Evolutionary conservation across 805 yeast species (phyloP).

Genomic region (Clavispora santaluciae): DNA sequence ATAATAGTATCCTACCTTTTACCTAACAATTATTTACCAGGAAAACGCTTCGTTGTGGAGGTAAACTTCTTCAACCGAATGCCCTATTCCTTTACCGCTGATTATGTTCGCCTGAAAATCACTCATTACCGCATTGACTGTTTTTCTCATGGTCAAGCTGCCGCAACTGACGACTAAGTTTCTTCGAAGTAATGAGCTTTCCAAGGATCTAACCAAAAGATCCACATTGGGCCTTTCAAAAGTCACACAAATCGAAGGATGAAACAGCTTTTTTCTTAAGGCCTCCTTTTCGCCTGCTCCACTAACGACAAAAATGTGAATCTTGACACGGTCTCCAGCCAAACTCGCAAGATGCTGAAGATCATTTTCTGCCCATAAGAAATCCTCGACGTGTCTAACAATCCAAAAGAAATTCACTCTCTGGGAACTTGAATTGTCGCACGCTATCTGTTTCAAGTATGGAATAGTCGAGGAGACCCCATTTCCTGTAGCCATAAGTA

Average conservation of each 20-base stretch:
- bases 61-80: slow-evolving; percentile 5
- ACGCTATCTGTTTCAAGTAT: slow-evolving; percentile 27
- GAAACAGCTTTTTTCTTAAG: background rate
- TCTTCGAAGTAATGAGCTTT: background rate
- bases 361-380: slow-evolving; percentile 40
- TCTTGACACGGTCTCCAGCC: background rate
- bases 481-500: slow-evolving; percentile 44
- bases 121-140: slow-evolving; percentile 1
- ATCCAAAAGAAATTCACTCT: slow-evolving; percentile 42
- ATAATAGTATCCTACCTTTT: background rate
- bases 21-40: slow-evolving; percentile 1
- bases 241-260: background rate
- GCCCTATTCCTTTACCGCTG: background rate
- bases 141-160: slow-evolving; percentile 1
- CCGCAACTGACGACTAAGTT: slow-evolving; percentile 5
- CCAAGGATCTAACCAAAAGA: background rate
- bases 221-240: background rate
- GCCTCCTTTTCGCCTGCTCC: background rate
- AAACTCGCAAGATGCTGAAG: slow-evolving; percentile 11
- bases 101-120: slow-evolving; percentile 2
- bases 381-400: slow-evolving; percentile 25
- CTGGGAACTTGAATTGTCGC: slow-evolving; percentile 3
- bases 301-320: slow-evolving; percentile 1
- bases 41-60: slow-evolving; percentile 5
- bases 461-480: slow-evolving; percentile 51